Conservation (phyloP, 2,329 filamentous ascomycete genomes). For the Byssochlamys sp. region DNA sequence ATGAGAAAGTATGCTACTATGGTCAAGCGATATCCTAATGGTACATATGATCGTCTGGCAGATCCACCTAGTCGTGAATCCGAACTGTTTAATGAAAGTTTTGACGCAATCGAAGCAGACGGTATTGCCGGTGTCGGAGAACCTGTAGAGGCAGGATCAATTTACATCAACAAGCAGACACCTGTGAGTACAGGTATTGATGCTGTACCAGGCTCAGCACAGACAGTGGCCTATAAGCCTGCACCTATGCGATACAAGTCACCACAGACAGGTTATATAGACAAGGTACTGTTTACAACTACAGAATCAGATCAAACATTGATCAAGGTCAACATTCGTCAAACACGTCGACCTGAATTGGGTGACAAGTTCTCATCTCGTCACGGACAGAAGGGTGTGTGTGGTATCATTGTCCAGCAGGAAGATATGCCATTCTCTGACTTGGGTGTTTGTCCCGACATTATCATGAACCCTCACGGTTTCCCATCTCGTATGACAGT, state of each 20-base stretch:
- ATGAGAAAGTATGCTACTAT: constrained; percentile 86
- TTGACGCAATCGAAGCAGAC: constrained; percentile 47
- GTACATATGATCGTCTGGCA: constrained; percentile 50
- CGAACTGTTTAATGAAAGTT: no score
- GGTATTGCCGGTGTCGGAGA: no score
- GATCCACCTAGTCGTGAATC: constrained; percentile 57
- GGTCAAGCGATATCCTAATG: constrained; percentile 81
- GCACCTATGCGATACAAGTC: constrained; percentile 61
- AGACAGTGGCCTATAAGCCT: no score
- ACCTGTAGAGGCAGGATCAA: no score
- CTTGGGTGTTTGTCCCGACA: constrained; percentile 81
- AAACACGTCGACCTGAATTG: constrained; percentile 86
- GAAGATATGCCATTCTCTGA: constrained; percentile 96
- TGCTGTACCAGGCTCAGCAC: no score
- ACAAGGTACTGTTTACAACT: constrained; percentile 89
- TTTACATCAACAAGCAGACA: constrained; percentile 60
- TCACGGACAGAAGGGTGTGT: constrained; percentile 95
- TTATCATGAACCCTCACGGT: constrained; percentile 99
- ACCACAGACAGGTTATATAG: constrained; percentile 76
- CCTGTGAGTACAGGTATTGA: constrained; percentile 52
- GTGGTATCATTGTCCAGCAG: constrained; percentile 91
- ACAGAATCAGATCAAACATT: constrained; percentile 75
- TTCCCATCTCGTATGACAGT: constrained; percentile 99
- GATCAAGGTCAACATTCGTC: constrained; percentile 90
- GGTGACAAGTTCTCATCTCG: constrained; percentile 98